Conservation (phyloP, 1,284 basidiomycete species). For the Ustilago tritici region DNA sequence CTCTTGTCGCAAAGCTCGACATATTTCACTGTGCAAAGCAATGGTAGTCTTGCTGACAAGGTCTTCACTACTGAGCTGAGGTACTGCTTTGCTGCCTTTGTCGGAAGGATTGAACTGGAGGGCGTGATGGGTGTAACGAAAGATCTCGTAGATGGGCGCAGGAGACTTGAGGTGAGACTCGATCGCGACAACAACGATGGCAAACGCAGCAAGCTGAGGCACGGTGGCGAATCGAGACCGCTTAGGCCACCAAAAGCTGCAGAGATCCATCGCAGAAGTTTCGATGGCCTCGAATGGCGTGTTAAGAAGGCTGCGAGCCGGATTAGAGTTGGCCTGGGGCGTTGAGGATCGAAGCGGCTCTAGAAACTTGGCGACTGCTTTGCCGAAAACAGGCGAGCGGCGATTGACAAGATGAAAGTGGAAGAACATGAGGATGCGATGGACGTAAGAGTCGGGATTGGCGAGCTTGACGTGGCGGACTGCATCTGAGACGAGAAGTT, state of each 20-base stretch:
- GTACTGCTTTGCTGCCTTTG: not conserved
- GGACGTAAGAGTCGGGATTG: conserved; percentile 31
- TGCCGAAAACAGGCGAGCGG: not conserved
- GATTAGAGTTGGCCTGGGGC: not conserved
- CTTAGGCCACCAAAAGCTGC: conserved; percentile 38
- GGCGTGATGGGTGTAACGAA: conserved; percentile 21
- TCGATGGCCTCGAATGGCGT: conserved; percentile 33
- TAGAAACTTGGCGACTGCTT: conserved; percentile 20
- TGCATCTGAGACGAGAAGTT: conserved; percentile 21
- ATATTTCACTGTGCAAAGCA: conserved; percentile 21
- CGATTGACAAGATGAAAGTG: not conserved
- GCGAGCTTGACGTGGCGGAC: conserved; percentile 24
- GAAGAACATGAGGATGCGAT: conserved; percentile 34
- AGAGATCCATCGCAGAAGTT: conserved; percentile 37
- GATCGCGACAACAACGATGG: conserved; percentile 31
- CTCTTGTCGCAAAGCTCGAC: conserved; percentile 9
- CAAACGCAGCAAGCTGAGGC: conserved; percentile 27
- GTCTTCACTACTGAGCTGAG: conserved; percentile 7
- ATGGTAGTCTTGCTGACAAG: conserved; percentile 10
- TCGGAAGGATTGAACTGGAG: conserved; percentile 8
- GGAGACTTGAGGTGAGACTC: conserved; percentile 28
- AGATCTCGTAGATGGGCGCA: conserved; percentile 24
- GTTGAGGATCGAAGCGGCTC: conserved; percentile 1
- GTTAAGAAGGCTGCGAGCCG: conserved; percentile 1
- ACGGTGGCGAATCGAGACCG: not conserved